Percentiles rank a stretch among this genome's conserved stretches.
phyloP scores from a whole-genome alignment of 495 filamentous ascomycete genomes.

The Collariella sp. region DNA sequence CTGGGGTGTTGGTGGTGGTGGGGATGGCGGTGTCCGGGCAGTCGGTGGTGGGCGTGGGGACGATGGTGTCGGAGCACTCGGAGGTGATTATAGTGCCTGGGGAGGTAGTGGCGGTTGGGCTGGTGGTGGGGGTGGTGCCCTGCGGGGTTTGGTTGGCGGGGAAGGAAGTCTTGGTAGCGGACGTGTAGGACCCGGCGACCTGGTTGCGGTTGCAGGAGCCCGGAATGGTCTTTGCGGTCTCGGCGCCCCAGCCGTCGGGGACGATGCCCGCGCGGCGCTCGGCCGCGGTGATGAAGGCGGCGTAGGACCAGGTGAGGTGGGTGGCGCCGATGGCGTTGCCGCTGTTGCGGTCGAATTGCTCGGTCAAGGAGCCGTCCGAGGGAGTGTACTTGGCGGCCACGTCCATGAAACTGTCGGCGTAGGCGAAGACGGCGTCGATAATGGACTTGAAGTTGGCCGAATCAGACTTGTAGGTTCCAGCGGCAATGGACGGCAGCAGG shows the following conservation, averaged over 20 bases:
- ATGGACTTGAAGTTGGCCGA: conserved; percentile 43
- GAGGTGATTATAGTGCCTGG: neutral
- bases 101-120: conserved; percentile 23
- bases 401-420: conserved; percentile 55
- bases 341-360: conserved; percentile 49
- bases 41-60: too few relatives aligned
- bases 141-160: conserved; percentile 41
- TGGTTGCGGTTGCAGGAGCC: conserved; percentile 43
- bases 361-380: conserved; percentile 47
- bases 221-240: conserved; percentile 42
- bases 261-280: conserved; percentile 38
- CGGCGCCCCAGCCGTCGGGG: conserved; percentile 45
- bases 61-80: neutral
- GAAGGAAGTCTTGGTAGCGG: conserved; percentile 48
- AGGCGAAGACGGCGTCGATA: conserved; percentile 47
- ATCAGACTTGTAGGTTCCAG: conserved; percentile 43
- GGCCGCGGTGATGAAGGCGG: conserved; percentile 51
- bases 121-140: conserved; percentile 4
- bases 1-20: conserved; percentile 18
- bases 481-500: conserved; percentile 38
- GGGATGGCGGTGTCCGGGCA: neutral
- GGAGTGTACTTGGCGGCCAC: conserved; percentile 44
- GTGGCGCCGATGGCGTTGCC: conserved; percentile 47
- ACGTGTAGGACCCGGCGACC: conserved; percentile 50
- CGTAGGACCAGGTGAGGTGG: conserved; percentile 62